These are phyloP conservation scores for Lactuca sativa DNA, from an alignment of 129 eudicot genomes.

Conservation along the genomic window DNA sequence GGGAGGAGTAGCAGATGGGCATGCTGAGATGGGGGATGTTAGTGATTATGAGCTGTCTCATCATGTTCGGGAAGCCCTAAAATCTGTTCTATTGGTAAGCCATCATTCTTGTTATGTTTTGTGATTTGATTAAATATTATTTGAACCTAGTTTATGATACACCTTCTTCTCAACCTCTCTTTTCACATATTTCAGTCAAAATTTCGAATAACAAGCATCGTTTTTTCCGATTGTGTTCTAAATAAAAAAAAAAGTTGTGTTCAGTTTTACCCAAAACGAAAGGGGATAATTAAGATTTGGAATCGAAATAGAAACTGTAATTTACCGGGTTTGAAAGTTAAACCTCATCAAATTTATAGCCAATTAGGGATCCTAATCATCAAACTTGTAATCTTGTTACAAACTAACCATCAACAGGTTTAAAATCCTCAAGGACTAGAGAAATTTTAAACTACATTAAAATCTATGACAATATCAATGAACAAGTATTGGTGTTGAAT, in stretches of 20 bases:
- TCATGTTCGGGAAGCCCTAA: conserved; percentile 34
- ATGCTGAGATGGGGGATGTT: conserved; percentile 26
- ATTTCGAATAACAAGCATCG: background rate
- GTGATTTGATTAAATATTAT: background rate
- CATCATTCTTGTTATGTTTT: background rate
- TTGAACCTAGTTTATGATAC: background rate
- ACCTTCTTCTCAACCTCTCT: background rate
- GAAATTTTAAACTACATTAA: too few relatives aligned
- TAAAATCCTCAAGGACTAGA: too few relatives aligned
- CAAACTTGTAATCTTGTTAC: too few relatives aligned
- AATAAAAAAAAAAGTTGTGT: background rate
- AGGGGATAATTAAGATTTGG: too few relatives aligned
- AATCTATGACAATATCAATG: too few relatives aligned
- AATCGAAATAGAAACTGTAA: too few relatives aligned
- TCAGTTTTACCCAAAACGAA: background rate
- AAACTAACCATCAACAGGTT: too few relatives aligned
- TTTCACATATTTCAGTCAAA: background rate
- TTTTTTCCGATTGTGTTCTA: background rate
- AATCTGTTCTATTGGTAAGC: conserved; percentile 22
- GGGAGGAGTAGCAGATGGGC: conserved; percentile 25
- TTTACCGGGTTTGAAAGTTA: background rate
- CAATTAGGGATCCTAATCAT: background rate
- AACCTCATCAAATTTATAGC: background rate
- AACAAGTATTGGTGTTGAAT: background rate
- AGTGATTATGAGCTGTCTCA: conserved; percentile 31